Evolutionary conservation across 2,329 filamentous ascomycete genomes (phyloP).

Genomic region (Sarocladium brachiariae): DNA sequence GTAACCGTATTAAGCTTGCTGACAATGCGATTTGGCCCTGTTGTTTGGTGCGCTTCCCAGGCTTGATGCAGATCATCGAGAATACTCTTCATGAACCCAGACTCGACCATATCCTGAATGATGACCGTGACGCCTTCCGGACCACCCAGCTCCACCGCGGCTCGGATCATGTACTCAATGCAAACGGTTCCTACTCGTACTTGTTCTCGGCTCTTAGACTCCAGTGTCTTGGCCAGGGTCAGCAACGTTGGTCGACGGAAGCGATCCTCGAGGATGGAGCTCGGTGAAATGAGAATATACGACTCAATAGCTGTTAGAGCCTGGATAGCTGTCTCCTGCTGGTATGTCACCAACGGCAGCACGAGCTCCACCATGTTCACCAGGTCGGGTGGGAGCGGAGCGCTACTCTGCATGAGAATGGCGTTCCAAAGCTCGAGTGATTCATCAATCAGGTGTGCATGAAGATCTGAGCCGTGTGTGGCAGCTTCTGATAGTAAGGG

Average conservation of each 20-base stretch:
- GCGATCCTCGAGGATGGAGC: slow-evolving; percentile 54
- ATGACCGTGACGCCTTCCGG: slow-evolving; percentile 55
- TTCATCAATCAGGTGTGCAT: slow-evolving; percentile 84
- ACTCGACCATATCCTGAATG: slow-evolving; percentile 57
- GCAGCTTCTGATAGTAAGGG: slow-evolving; percentile 78
- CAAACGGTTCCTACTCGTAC: slow-evolving; percentile 52
- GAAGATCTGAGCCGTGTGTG: slow-evolving; percentile 65
- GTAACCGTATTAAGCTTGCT: slow-evolving; percentile 66
- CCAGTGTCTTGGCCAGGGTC: slow-evolving; percentile 43
- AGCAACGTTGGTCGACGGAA: slow-evolving; percentile 43
- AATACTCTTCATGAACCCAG: slow-evolving; percentile 55
- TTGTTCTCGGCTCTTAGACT: slow-evolving; percentile 49
- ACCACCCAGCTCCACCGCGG: slow-evolving; percentile 56
- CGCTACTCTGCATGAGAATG: slow-evolving; percentile 59
- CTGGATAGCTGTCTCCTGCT: slow-evolving; percentile 54
- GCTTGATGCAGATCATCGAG: slow-evolving; percentile 60
- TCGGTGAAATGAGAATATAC: slow-evolving; percentile 64
- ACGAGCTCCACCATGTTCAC: slow-evolving; percentile 54
- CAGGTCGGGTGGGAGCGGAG: slow-evolving; percentile 56
- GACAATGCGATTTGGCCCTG: slow-evolving; percentile 67
- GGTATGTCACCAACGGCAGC: slow-evolving; percentile 60
- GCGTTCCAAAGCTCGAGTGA: slow-evolving; percentile 83
- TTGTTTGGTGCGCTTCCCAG: slow-evolving; percentile 70
- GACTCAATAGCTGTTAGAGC: slow-evolving; percentile 61
- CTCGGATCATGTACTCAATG: slow-evolving; percentile 58